phyloP scores from a whole-genome alignment of 2,329 filamentous ascomycete species.

The Aspergillus sp. region DNA sequence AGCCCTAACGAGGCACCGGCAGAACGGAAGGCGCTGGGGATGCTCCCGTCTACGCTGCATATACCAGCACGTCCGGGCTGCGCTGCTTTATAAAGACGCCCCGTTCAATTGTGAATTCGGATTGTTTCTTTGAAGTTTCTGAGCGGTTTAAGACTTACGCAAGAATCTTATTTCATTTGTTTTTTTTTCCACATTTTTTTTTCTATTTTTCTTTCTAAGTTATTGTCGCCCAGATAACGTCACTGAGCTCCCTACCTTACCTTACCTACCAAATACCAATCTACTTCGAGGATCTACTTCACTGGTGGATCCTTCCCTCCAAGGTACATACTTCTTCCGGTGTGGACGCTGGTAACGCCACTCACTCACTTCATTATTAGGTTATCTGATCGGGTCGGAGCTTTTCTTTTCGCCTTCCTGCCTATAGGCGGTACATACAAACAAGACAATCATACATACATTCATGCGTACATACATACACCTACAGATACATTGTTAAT shows the following conservation, averaged over 20 bases:
- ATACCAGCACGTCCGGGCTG: conserved; percentile 37
- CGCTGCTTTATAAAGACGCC: conserved; percentile 11
- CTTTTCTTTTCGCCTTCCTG: too few relatives aligned
- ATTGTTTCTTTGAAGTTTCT: too few relatives aligned
- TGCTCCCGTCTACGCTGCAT: conserved; percentile 46
- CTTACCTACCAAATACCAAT: too few relatives aligned
- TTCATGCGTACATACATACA: too few relatives aligned
- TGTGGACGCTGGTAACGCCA: background rate
- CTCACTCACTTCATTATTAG: background rate
- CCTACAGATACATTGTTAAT: background rate
- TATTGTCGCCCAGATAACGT: too few relatives aligned
- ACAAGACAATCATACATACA: too few relatives aligned
- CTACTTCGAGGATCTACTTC: background rate
- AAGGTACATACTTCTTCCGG: background rate
- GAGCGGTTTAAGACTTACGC: too few relatives aligned
- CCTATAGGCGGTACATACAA: too few relatives aligned
- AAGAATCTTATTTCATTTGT: too few relatives aligned
- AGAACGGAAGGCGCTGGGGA: conserved; percentile 23
- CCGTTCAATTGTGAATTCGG: background rate
- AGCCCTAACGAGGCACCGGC: conserved; percentile 10
- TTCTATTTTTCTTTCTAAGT: too few relatives aligned
- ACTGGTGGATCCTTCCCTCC: background rate
- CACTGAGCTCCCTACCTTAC: too few relatives aligned
- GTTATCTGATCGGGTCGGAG: background rate
- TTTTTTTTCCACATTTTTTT: too few relatives aligned